A percentile compares a stretch with the other conserved stretches of the same genome.
phyloP scores from a whole-genome alignment of 495 filamentous ascomycete species.

The Sporormia fimetaria region DNA sequence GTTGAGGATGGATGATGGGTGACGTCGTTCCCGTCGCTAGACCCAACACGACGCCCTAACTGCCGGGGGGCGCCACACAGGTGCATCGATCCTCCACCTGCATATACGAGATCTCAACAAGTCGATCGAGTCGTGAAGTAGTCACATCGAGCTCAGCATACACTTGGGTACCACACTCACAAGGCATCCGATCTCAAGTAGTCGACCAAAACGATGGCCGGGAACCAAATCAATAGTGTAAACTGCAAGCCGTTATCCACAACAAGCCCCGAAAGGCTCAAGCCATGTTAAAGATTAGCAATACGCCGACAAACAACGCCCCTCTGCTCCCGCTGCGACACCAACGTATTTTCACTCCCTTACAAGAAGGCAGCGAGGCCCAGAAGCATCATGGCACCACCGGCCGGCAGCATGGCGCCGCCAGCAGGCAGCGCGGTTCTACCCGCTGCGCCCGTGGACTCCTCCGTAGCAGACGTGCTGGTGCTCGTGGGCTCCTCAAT shows the following conservation, averaged over 20 bases:
- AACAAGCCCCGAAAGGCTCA: background rate
- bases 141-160: no score
- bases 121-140: no score
- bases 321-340: background rate
- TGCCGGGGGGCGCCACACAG: no score
- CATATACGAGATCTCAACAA: no score
- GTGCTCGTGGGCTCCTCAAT: background rate
- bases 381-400: slow-evolving; percentile 14
- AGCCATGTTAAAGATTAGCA: slow-evolving; percentile 9
- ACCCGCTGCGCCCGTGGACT: slow-evolving; percentile 3
- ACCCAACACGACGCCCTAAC: no score
- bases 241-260: background rate
- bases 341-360: background rate
- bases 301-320: background rate
- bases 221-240: background rate
- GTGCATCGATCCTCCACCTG: no score
- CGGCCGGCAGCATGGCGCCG: slow-evolving; percentile 8
- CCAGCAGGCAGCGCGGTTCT: slow-evolving; percentile 4
- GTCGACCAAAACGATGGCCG: background rate
- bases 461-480: background rate
- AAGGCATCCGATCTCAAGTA: no score
- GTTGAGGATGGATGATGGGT: no score
- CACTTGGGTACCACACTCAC: no score
- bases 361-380: slow-evolving; percentile 24
- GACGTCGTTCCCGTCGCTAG: no score